Evolutionary conservation across 306 rosid species (phyloP).

Genomic region (Elaeagnus macrophylla): DNA sequence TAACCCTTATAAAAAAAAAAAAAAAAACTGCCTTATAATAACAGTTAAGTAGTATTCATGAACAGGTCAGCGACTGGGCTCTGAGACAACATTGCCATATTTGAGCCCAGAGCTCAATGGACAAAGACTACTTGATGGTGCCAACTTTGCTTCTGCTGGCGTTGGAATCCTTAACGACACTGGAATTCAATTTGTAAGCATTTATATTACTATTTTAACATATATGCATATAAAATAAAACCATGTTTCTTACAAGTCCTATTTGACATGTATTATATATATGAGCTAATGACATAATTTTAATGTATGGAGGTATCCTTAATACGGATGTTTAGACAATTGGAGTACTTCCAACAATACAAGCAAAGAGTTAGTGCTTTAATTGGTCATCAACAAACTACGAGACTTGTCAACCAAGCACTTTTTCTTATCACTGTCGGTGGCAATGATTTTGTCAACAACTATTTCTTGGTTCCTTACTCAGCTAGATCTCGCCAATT

Average conservation of each 20-base stretch:
- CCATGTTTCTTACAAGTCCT: background rate
- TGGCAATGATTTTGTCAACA: slow-evolving; percentile 71
- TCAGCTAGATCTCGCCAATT: slow-evolving; percentile 58
- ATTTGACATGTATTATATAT: background rate
- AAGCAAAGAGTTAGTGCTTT: slow-evolving; percentile 30
- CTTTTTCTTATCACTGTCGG: slow-evolving; percentile 53
- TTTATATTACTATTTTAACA: background rate
- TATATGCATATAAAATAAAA: background rate
- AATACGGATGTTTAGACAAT: slow-evolving; percentile 52
- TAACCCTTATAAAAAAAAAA: too few relatives aligned
- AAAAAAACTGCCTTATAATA: too few relatives aligned
- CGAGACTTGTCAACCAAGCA: slow-evolving; percentile 37
- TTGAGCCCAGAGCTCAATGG: slow-evolving; percentile 59
- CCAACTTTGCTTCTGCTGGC: slow-evolving; percentile 78
- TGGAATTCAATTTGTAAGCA: slow-evolving; percentile 69
- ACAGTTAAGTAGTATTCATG: background rate
- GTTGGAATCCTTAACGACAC: slow-evolving; percentile 79
- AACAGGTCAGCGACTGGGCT: slow-evolving; percentile 50
- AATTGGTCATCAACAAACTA: slow-evolving; percentile 28
- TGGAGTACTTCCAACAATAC: slow-evolving; percentile 51
- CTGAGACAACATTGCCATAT: slow-evolving; percentile 49
- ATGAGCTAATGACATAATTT: background rate
- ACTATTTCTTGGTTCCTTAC: slow-evolving; percentile 49
- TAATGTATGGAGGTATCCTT: slow-evolving; percentile 38
- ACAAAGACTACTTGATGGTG: slow-evolving; percentile 47